Evolutionary conservation across 768 basidiomycete species (phyloP).

Genomic region (Trametes cinnabarina): DNA sequence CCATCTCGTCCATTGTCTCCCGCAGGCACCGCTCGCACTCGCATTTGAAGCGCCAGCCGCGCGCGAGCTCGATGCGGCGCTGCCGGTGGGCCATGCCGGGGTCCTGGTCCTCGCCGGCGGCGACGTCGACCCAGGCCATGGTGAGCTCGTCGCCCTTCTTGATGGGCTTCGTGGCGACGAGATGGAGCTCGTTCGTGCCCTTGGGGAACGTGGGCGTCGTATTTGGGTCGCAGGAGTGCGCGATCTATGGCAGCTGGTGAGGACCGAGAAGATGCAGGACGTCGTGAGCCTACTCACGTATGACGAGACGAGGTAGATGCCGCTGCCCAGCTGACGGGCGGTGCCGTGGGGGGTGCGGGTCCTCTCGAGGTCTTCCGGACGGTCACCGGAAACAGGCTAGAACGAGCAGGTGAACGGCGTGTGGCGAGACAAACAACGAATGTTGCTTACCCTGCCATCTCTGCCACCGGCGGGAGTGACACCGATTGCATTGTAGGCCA

Average conservation of each 20-base stretch:
- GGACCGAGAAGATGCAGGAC: not conserved
- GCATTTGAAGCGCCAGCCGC: conserved; percentile 84
- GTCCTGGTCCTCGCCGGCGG: conserved; percentile 52
- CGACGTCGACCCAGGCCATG: conserved; percentile 72
- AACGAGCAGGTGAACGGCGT: not conserved
- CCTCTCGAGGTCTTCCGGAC: conserved; percentile 70
- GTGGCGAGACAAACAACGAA: not conserved
- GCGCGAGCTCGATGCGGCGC: conserved; percentile 68
- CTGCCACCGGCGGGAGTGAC: conserved; percentile 66
- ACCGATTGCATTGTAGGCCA: conserved; percentile 77
- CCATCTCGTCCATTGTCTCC: conserved; percentile 38
- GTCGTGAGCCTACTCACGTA: conserved; percentile 44
- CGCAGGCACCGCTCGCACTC: conserved; percentile 60
- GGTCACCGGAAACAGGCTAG: conserved; percentile 51
- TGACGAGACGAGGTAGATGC: conserved; percentile 72
- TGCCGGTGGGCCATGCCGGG: conserved; percentile 55
- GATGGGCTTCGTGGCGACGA: conserved; percentile 64
- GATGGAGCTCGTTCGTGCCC: conserved; percentile 67
- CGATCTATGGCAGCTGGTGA: conserved; percentile 38
- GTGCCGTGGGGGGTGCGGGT: conserved; percentile 80
- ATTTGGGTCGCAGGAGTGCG: conserved; percentile 73
- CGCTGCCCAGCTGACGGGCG: conserved; percentile 70
- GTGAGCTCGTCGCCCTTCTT: conserved; percentile 76
- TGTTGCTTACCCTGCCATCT: conserved; percentile 58
- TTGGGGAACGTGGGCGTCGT: conserved; percentile 61